Percentiles rank a stretch among this genome's conserved stretches.
Conservation (phyloP, 305 asterid species). For the Fraxinus xanthoxyloides region DNA sequence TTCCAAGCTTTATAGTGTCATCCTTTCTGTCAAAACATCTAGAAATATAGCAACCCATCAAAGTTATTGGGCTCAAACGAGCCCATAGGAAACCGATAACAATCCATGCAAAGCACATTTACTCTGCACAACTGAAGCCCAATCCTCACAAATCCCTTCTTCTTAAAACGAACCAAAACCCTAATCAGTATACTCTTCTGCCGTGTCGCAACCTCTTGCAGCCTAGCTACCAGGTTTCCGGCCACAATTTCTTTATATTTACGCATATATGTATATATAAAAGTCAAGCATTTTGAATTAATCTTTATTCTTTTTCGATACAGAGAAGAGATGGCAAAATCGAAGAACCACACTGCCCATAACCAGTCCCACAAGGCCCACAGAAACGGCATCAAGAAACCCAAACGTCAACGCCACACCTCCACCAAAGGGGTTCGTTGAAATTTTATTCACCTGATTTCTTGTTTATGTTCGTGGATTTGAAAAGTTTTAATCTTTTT, state of each 20-base stretch:
- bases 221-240: background rate
- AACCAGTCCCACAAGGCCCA: slow-evolving; percentile 30
- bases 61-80: background rate
- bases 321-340: slow-evolving; percentile 28
- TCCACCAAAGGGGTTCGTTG: slow-evolving; percentile 34
- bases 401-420: slow-evolving; percentile 30
- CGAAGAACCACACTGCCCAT: slow-evolving; percentile 45
- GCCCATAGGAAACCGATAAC: background rate
- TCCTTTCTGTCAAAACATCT: too few relatives aligned
- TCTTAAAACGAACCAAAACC: background rate
- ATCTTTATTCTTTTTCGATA: background rate
- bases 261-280: background rate
- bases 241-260: background rate
- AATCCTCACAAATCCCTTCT: background rate
- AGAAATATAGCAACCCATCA: background rate
- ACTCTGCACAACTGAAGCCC: background rate
- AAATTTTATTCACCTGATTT: background rate
- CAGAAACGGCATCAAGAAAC: slow-evolving; percentile 44
- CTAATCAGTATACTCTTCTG: background rate
- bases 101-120: background rate
- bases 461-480: background rate
- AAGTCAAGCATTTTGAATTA: background rate
- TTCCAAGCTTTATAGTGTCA: too few relatives aligned
- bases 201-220: background rate
- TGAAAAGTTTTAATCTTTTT: background rate